A percentile compares a stretch with the other conserved stretches of the same genome.
Conservation (phyloP, 495 filamentous ascomycete genomes). For the Cercophora sp. region DNA sequence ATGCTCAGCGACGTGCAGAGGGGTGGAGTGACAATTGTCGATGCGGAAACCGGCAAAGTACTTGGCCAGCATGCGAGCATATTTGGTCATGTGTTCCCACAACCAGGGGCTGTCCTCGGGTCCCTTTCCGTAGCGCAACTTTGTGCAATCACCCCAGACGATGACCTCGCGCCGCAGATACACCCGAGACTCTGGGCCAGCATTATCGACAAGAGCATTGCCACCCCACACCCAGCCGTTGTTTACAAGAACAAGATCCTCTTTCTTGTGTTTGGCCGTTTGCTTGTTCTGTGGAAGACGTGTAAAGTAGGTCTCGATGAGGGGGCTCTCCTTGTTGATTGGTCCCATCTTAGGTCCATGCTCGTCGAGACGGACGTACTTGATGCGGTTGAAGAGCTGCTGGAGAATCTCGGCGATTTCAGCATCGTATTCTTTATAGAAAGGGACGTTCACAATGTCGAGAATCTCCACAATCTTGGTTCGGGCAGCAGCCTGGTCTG, state of each 20-base stretch:
- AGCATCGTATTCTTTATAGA: constrained; percentile 85
- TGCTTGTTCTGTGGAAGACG: constrained; percentile 75
- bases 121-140: constrained; percentile 81
- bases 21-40: constrained; percentile 98
- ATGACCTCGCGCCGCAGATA: constrained; percentile 95
- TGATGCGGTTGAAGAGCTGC: constrained; percentile 89
- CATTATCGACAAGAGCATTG: constrained; percentile 89
- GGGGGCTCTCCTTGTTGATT: constrained; percentile 67
- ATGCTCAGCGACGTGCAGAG: constrained; percentile 87
- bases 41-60: constrained; percentile 95
- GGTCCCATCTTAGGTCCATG: constrained; percentile 85
- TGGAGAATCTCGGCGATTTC: constrained; percentile 80
- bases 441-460: constrained; percentile 79
- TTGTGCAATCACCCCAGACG: constrained; percentile 97
- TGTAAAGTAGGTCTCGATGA: constrained; percentile 97
- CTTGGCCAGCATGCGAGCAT: constrained; percentile 89
- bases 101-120: constrained; percentile 87
- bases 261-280: constrained; percentile 71
- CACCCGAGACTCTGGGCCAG: constrained; percentile 79
- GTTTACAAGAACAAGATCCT: constrained; percentile 80
- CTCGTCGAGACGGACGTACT: constrained; percentile 85
- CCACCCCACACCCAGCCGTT: constrained; percentile 99
- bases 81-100: constrained; percentile 93
- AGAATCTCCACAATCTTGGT: constrained; percentile 58
- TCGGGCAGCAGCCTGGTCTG: constrained; percentile 45